Evolutionary conservation across 495 filamentous ascomycete species (phyloP).

Genomic region (Xylaria longipes): DNA sequence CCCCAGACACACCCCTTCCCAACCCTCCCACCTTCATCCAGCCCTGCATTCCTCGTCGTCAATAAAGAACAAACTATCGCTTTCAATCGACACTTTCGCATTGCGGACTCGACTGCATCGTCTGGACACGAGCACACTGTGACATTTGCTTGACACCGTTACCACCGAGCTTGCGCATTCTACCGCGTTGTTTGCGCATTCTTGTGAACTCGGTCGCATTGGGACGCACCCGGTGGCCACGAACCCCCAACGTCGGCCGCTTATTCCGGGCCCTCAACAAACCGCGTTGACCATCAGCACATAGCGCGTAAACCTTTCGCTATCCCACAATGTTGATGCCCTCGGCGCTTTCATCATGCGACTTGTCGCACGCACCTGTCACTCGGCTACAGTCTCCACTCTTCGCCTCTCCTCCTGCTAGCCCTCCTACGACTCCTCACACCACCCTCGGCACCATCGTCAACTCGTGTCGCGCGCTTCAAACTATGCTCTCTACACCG

Average conservation of each 20-base stretch:
- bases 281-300: not conserved
- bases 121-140: not conserved
- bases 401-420: conserved; percentile 67
- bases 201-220: conserved; percentile 17
- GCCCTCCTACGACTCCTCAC: conserved; percentile 64
- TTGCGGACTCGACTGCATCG: conserved; percentile 1
- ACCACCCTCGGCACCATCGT: conserved; percentile 64
- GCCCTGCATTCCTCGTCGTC: conserved; percentile 14
- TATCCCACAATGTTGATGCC: conserved; percentile 67
- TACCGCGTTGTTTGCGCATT: conserved; percentile 1
- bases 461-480: conserved; percentile 73
- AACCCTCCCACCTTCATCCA: conserved; percentile 30
- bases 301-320: not conserved
- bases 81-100: not conserved
- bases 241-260: not conserved
- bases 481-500: conserved; percentile 62
- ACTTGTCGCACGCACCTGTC: conserved; percentile 59
- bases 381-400: conserved; percentile 62
- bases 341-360: conserved; percentile 70
- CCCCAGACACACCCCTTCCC: conserved; percentile 35
- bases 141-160: not conserved
- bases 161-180: not conserved
- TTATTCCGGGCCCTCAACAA: conserved; percentile 11
- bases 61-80: conserved; percentile 20
- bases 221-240: conserved; percentile 1